Evolutionary conservation across 495 filamentous ascomycete species (phyloP).

Genomic region (Umbilicaria muhlenbergii): DNA sequence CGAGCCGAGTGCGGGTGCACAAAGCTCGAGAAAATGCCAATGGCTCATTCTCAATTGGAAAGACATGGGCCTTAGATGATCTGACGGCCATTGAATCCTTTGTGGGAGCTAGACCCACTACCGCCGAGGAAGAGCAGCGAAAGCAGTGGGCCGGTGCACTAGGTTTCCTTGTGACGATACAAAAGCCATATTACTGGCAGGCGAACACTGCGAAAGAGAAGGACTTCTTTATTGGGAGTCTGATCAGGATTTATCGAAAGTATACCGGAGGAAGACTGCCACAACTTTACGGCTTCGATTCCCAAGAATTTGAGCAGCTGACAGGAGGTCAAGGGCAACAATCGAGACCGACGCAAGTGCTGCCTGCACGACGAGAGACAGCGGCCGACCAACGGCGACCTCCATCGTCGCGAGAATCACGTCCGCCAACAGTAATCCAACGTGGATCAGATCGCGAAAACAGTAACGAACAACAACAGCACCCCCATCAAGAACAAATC

Average conservation of each 20-base stretch:
- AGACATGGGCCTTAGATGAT: slow-evolving; percentile 93
- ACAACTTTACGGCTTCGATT: slow-evolving; percentile 65
- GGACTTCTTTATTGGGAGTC: slow-evolving; percentile 89
- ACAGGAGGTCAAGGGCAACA: slow-evolving; percentile 29
- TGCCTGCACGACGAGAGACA: slow-evolving; percentile 11
- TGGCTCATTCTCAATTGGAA: slow-evolving; percentile 89
- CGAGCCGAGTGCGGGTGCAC: slow-evolving; percentile 85
- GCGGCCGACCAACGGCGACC: slow-evolving; percentile 5
- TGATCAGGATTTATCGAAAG: slow-evolving; percentile 90
- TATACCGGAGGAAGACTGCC: slow-evolving; percentile 83
- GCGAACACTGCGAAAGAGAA: slow-evolving; percentile 85
- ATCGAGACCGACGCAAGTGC: slow-evolving; percentile 5
- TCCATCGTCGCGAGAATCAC: slow-evolving; percentile 4
- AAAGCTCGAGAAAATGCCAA: slow-evolving; percentile 92
- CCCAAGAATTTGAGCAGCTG: slow-evolving; percentile 58
- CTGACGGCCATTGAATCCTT: slow-evolving; percentile 67
- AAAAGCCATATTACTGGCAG: slow-evolving; percentile 96
- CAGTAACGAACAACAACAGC: neutral
- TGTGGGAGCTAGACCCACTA: slow-evolving; percentile 32
- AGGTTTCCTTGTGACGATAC: slow-evolving; percentile 78
- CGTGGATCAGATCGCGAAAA: too few relatives aligned
- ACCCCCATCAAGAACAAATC: slow-evolving; percentile 8
- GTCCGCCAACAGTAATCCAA: neutral
- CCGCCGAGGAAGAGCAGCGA: slow-evolving; percentile 43
- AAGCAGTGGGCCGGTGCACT: slow-evolving; percentile 63